Base-by-base conservation (phyloP, 2,329 filamentous ascomycete species). In the Gnomoniopsis smithogilvyi region DNA sequence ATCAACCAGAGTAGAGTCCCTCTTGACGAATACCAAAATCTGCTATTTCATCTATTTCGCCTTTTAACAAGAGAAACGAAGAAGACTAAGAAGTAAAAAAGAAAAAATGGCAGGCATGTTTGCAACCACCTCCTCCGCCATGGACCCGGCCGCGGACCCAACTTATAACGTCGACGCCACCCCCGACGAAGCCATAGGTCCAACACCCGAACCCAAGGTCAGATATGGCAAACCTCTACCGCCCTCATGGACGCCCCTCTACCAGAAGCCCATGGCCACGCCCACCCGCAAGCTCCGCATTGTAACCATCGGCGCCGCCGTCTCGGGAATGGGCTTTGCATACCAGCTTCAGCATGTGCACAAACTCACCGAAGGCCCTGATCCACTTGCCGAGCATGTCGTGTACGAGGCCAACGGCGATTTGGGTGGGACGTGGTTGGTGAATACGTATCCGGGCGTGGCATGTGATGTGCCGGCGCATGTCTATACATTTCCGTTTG, bases 401-500 rank as follows among this genome's bases (percentile, higher is more conserved):
- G 82, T 89, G 38, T 82, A 82, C 50, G 85, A 89, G 66, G 88
- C 88, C 71, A 88, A 88, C 62, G 67, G 71, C 0, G 84, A 87
- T 57, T 78, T 87, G 63, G 78, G 77, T 33, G 78, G 79, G 0
- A 80, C 77, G 2, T 82, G 78, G 78, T 74, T 79, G 57, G 78
- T 80, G 57, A 81, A 81, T 53, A 67, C 75, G 6, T 88, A 88
- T 61, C 85, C 85, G 0, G 85, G 85, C 0, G 83, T 87, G 1
- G 74, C 84, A 47, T 89, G 86, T 62, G 85, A 89, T 66, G 80
- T 89, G 12, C 84, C 86, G 0, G 80, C 85, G 0, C 83, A 88
- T 67, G 83, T 86, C 19, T 90, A 90, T 62, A 86, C 89, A 65
- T 82, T 80, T 11, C 83, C 82, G 0, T 90, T 88, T 21, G 56